Evolutionary conservation across 352 stramenopile species (phyloP).

Genomic region (Phytophthora podocarpi): DNA sequence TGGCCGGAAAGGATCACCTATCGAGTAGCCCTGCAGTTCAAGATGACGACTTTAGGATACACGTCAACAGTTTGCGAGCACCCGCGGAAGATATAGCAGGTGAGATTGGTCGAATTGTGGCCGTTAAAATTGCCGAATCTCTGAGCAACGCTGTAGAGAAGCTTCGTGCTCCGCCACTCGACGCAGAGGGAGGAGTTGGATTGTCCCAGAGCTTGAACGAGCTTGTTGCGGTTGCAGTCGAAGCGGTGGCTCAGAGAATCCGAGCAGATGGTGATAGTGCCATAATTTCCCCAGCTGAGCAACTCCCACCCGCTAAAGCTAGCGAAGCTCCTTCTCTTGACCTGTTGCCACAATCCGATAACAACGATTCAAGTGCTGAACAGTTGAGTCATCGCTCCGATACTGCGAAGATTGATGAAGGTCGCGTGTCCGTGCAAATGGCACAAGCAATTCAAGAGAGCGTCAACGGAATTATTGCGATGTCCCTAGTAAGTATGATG

Average conservation of each 20-base stretch:
- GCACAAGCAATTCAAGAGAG: constrained; percentile 43
- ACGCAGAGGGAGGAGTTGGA: not conserved
- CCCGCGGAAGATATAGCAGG: constrained; percentile 27
- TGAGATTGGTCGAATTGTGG: constrained; percentile 46
- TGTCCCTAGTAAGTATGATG: constrained; percentile 38
- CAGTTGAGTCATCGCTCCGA: not conserved
- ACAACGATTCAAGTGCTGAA: constrained; percentile 20
- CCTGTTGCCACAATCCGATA: not conserved
- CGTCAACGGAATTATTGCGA: constrained; percentile 40
- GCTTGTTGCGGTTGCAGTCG: constrained; percentile 32
- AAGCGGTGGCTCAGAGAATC: constrained; percentile 31
- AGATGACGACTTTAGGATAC: constrained; percentile 14
- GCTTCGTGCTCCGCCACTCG: constrained; percentile 18
- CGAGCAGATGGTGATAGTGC: constrained; percentile 1
- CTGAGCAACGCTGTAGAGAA: constrained; percentile 35
- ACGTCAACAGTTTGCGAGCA: not conserved
- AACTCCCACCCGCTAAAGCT: not conserved
- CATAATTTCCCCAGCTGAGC: not conserved
- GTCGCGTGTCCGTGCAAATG: constrained; percentile 39
- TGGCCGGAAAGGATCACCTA: not conserved
- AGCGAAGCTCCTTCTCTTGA: not conserved
- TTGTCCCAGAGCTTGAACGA: constrained; percentile 31
- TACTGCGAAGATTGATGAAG: constrained; percentile 5
- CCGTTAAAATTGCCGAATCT: constrained; percentile 44
- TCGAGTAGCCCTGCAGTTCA: not conserved